phyloP scores from a whole-genome alignment of 202 grass and related monocot species.

The Digitaria exilis region DNA sequence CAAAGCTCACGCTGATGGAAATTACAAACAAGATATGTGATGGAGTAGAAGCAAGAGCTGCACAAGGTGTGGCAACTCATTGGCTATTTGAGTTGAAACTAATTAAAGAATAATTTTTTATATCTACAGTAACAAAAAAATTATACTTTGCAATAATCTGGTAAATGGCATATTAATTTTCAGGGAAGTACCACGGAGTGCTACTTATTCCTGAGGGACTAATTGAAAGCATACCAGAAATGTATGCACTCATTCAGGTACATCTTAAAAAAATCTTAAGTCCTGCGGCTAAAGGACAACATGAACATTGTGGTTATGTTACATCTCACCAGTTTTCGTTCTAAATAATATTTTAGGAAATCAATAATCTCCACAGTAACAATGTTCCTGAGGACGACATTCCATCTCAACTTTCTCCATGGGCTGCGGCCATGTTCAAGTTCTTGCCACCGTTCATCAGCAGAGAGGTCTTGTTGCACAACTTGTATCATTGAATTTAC shows the following conservation, averaged over 20 bases:
- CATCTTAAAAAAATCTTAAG: too few species aligned
- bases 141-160: background rate
- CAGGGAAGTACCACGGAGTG: slow-evolving; percentile 73
- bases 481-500: slow-evolving; percentile 27
- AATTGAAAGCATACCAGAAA: slow-evolving; percentile 75
- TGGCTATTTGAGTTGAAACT: background rate
- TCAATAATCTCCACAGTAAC: slow-evolving; percentile 52
- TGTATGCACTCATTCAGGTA: slow-evolving; percentile 83
- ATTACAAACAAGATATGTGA: slow-evolving; percentile 91
- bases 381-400: slow-evolving; percentile 57
- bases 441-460: slow-evolving; percentile 92
- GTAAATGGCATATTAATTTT: background rate
- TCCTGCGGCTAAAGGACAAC: background rate
- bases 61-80: slow-evolving; percentile 47
- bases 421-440: slow-evolving; percentile 85
- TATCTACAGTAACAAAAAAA: background rate
- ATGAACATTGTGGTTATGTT: background rate
- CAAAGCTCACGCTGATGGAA: slow-evolving; percentile 87
- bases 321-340: slow-evolving; percentile 8
- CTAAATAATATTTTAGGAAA: slow-evolving; percentile 56
- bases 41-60: slow-evolving; percentile 76
- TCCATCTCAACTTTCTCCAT: slow-evolving; percentile 87
- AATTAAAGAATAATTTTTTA: background rate
- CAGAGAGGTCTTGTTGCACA: slow-evolving; percentile 62
- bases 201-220: slow-evolving; percentile 76